A percentile compares a stretch with the other conserved stretches of the same genome.
These are phyloP conservation scores for Tulasnella calospora DNA, from an alignment of 768 basidiomycete species.

Conservation along the genomic window DNA sequence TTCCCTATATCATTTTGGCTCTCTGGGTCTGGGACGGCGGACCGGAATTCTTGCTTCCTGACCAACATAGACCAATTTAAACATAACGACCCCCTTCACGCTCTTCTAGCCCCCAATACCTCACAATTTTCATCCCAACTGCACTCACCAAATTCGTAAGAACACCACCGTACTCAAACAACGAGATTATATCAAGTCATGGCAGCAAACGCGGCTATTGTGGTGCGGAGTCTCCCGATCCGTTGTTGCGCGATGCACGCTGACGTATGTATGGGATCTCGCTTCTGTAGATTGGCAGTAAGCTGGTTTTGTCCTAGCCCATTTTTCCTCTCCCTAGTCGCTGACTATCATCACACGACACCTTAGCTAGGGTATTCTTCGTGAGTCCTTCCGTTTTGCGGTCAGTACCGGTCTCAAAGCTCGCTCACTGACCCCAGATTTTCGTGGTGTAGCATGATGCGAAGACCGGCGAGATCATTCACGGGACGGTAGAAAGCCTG, in stretches of 20 bases:
- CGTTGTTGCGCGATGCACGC: slow-evolving; percentile 21
- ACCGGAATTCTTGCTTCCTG: not conserved
- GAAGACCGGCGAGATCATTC: slow-evolving; percentile 13
- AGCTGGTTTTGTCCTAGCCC: not conserved
- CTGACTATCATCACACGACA: not conserved
- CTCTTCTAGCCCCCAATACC: not conserved
- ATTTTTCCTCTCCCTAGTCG: not conserved
- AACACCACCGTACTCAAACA: not conserved
- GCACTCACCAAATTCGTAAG: not conserved
- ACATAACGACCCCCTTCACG: not conserved
- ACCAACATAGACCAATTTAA: not conserved
- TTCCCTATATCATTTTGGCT: not conserved
- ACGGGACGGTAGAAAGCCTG: slow-evolving; percentile 9
- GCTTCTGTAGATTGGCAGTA: slow-evolving; percentile 3
- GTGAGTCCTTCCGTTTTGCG: not conserved
- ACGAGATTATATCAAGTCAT: not conserved
- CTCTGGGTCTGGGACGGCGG: not conserved
- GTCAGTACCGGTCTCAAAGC: not conserved
- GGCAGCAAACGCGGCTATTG: slow-evolving; percentile 16
- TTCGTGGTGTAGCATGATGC: slow-evolving; percentile 11
- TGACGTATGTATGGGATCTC: not conserved
- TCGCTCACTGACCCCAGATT: not conserved
- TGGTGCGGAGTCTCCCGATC: not conserved
- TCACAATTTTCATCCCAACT: not conserved
- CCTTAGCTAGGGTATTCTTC: slow-evolving; percentile 25